Conservation (phyloP, 1,284 basidiomycete species). For the Mycosarcoma maydis region DNA sequence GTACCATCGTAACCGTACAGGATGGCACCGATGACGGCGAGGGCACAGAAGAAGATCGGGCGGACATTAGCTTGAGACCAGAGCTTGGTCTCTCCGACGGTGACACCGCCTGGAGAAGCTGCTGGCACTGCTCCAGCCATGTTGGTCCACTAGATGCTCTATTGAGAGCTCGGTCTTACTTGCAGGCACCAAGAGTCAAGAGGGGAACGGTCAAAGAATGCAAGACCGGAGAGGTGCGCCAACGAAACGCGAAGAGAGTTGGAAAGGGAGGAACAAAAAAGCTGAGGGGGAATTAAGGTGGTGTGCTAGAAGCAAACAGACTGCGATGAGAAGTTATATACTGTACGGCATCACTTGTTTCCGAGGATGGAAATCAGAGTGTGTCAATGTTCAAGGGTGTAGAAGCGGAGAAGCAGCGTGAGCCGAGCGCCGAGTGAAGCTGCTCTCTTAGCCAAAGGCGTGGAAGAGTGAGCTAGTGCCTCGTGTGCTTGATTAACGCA, state of each 20-base stretch:
- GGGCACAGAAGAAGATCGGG: slow-evolving; percentile 64
- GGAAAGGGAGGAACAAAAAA: too few species aligned
- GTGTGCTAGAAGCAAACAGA: background rate
- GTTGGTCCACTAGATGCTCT: background rate
- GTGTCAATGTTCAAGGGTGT: background rate
- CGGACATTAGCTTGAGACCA: slow-evolving; percentile 63
- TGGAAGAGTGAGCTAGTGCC: too few species aligned
- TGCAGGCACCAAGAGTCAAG: too few species aligned
- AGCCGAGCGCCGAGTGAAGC: too few species aligned
- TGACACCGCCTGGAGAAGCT: slow-evolving; percentile 25
- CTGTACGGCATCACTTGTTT: too few species aligned
- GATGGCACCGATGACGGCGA: slow-evolving; percentile 62
- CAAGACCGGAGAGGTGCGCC: too few species aligned
- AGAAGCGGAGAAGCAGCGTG: background rate
- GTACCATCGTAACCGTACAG: slow-evolving; percentile 68
- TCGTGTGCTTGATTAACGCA: too few species aligned
- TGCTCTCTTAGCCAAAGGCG: too few species aligned
- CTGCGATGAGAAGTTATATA: background rate
- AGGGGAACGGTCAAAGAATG: too few species aligned
- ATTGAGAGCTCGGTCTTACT: background rate
- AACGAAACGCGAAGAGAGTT: too few species aligned
- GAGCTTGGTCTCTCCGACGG: slow-evolving; percentile 51
- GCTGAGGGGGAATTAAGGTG: background rate
- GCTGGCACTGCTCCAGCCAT: slow-evolving; percentile 37
- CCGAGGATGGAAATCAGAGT: too few species aligned